phyloP scores from a whole-genome alignment of 1,284 basidiomycete genomes.

The Amylostereum areolatum region DNA sequence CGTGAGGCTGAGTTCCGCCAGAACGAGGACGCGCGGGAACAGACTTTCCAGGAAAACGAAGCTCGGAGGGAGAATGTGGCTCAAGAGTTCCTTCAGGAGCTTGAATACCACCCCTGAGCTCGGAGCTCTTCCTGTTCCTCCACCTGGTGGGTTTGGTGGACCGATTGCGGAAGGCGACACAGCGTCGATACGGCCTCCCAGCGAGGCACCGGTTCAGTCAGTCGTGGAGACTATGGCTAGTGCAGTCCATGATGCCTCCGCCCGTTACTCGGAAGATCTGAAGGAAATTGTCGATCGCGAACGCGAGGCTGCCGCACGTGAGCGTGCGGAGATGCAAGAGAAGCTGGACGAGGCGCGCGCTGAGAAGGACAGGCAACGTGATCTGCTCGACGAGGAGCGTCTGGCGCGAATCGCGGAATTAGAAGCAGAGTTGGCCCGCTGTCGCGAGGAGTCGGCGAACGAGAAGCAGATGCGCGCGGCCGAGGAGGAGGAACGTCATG shows the following conservation, averaged over 20 bases:
- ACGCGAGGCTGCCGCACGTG: slow-evolving; percentile 43
- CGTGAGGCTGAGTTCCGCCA: slow-evolving; percentile 57
- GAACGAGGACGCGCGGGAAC: slow-evolving; percentile 59
- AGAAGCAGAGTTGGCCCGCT: slow-evolving; percentile 55
- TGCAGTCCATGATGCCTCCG: slow-evolving; percentile 40
- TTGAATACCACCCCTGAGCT: slow-evolving; percentile 28
- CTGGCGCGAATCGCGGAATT: slow-evolving; percentile 49
- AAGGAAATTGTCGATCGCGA: slow-evolving; percentile 51
- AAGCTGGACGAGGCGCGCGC: slow-evolving; percentile 20
- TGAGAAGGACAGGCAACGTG: slow-evolving; percentile 41
- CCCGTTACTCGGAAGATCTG: slow-evolving; percentile 50
- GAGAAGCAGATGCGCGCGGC: slow-evolving; percentile 51
- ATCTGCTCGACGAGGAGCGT: slow-evolving; percentile 41
- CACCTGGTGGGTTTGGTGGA: too few species aligned
- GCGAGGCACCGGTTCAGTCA: too few species aligned
- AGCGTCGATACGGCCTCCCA: too few species aligned
- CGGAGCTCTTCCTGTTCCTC: slow-evolving; percentile 11
- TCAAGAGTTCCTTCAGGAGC: slow-evolving; percentile 42
- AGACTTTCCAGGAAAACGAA: slow-evolving; percentile 54
- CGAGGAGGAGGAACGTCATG: slow-evolving; percentile 55
- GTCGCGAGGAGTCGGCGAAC: slow-evolving; percentile 46
- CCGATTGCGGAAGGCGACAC: too few species aligned
- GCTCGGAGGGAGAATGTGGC: slow-evolving; percentile 48
- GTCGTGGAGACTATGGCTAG: slow-evolving; percentile 28
- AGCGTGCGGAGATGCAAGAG: slow-evolving; percentile 32